Conservation (phyloP, 1,284 basidiomycete genomes). For the Irpex lacteus region DNA sequence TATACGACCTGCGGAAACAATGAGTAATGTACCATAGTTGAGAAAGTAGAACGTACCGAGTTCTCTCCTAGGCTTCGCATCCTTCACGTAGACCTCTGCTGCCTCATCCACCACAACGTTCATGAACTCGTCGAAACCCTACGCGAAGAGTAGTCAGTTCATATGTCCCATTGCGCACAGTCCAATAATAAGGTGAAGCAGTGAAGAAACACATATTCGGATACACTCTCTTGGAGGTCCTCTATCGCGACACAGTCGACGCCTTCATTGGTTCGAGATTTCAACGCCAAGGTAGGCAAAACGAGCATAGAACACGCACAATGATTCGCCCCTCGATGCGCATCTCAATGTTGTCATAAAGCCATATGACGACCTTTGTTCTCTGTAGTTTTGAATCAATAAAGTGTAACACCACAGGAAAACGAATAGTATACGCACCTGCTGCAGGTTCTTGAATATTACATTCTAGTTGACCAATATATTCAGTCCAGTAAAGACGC, state of each 20-base stretch:
- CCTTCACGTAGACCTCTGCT: constrained; percentile 89
- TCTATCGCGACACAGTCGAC: constrained; percentile 14
- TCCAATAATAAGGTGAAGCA: constrained; percentile 4
- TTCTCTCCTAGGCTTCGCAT: constrained; percentile 79
- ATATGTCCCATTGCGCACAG: not conserved
- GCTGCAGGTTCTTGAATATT: constrained; percentile 98
- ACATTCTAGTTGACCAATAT: constrained; percentile 69
- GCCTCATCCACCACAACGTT: constrained; percentile 98
- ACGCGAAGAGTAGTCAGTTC: constrained; percentile 9
- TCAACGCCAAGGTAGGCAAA: constrained; percentile 28
- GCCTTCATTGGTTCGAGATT: constrained; percentile 25
- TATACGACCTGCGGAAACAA: constrained; percentile 70
- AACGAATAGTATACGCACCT: too few relatives aligned
- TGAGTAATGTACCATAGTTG: not conserved
- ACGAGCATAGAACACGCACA: constrained; percentile 53
- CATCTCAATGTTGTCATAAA: constrained; percentile 98
- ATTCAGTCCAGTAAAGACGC: constrained; percentile 3
- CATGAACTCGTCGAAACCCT: constrained; percentile 99
- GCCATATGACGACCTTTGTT: constrained; percentile 89
- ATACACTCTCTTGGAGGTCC: constrained; percentile 3
- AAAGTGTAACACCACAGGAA: too few relatives aligned
- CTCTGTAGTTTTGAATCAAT: constrained; percentile 59
- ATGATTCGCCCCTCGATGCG: constrained; percentile 96
- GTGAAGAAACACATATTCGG: constrained; percentile 23
- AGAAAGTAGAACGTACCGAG: constrained; percentile 68